Percentiles rank a stretch among this genome's conserved stretches.
Conservation (phyloP, 495 filamentous ascomycete genomes). For the Xylaria sp. region DNA sequence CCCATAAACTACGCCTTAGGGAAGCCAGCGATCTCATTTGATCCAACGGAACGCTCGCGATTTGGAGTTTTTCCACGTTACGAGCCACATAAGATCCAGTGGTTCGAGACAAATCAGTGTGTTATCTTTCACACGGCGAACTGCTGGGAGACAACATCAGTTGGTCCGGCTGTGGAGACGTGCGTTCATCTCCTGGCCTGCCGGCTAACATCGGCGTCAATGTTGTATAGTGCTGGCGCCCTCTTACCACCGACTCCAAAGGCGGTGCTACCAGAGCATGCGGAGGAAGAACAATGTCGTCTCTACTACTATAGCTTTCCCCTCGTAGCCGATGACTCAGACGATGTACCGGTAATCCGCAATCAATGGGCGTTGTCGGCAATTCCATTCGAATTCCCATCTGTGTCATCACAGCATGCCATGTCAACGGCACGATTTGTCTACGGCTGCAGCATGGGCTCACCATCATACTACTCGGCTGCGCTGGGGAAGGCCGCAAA, state of each 20-base stretch:
- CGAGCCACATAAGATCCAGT: constrained; percentile 58
- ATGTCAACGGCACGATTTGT: constrained; percentile 63
- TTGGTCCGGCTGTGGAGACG: constrained; percentile 32
- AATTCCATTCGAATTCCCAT: constrained; percentile 70
- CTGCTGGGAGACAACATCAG: constrained; percentile 58
- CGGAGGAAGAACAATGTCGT: constrained; percentile 67
- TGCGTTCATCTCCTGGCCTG: constrained; percentile 67
- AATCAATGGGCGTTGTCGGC: constrained; percentile 67
- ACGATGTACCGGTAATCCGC: constrained; percentile 46
- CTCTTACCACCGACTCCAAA: constrained; percentile 53
- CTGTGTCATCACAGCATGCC: constrained; percentile 53
- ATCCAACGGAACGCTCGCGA: constrained; percentile 58
- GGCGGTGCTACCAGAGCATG: constrained; percentile 42
- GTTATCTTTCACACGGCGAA: constrained; percentile 74
- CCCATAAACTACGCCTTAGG: constrained; percentile 62
- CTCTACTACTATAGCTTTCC: constrained; percentile 70
- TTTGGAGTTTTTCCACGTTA: constrained; percentile 70
- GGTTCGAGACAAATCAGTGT: constrained; percentile 69
- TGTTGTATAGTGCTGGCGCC: constrained; percentile 66
- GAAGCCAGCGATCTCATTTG: constrained; percentile 61
- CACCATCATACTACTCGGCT: constrained; percentile 54
- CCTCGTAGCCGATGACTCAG: constrained; percentile 32
- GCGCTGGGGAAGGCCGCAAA: constrained; percentile 63
- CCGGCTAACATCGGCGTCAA: constrained; percentile 63
- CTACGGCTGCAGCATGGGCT: constrained; percentile 60